Evolutionary conservation across 345 rosid genomes (phyloP).

Genomic region (Microthlaspi erraticum): DNA sequence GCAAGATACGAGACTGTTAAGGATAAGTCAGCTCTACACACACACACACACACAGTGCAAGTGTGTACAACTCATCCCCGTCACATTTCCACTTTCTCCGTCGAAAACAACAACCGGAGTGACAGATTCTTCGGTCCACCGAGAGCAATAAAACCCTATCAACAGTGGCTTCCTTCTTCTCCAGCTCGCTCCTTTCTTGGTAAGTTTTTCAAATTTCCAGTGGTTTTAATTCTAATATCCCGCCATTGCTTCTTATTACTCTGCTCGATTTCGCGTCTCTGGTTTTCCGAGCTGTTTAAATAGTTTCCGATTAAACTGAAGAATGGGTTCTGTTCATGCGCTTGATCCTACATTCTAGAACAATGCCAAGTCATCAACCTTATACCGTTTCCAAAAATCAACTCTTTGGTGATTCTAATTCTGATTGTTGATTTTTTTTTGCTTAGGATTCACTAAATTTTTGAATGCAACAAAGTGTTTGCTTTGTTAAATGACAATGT

Average conservation of each 20-base stretch:
- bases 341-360: not conserved
- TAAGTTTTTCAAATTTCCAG: not conserved
- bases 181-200: slow-evolving; percentile 38
- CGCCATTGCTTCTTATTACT: slow-evolving; percentile 29
- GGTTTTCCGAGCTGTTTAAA: not conserved
- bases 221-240: slow-evolving; percentile 19
- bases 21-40: too few relatives aligned
- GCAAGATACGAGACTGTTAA: slow-evolving; percentile 89
- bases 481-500: not conserved
- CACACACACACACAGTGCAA: too few relatives aligned
- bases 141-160: slow-evolving; percentile 4
- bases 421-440: slow-evolving; percentile 1
- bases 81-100: slow-evolving; percentile 10
- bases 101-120: slow-evolving; percentile 24
- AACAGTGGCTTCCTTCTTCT: slow-evolving; percentile 42
- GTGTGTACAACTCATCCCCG: too few relatives aligned
- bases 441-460: too few relatives aligned
- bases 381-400: not conserved
- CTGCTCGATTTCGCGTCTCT: not conserved
- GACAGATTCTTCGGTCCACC: not conserved
- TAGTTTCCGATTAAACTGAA: slow-evolving; percentile 2
- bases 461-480: not conserved
- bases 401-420: not conserved
- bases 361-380: slow-evolving; percentile 24
- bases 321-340: not conserved